Percentiles rank a stretch among this genome's conserved stretches.
Conservation (phyloP, 1,284 basidiomycete genomes). For the Vanrija pseudolonga region DNA sequence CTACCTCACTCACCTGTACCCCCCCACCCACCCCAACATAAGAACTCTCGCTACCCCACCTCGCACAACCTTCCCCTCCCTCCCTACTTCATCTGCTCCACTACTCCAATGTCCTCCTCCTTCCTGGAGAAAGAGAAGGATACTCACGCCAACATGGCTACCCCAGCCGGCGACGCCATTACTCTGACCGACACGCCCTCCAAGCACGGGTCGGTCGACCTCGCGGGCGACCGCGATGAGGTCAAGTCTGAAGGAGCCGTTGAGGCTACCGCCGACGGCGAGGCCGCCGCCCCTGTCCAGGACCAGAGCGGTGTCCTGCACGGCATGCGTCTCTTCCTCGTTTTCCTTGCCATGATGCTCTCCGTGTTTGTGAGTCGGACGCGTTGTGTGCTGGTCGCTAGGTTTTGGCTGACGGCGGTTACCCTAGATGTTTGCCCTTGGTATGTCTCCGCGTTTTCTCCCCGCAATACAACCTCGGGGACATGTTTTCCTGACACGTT, state of each 20-base stretch:
- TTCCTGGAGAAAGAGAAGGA: not conserved
- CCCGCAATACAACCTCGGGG: conserved; percentile 9
- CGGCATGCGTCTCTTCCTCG: conserved; percentile 28
- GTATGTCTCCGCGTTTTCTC: conserved; percentile 1
- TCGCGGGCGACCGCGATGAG: not conserved
- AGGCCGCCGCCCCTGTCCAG: not conserved
- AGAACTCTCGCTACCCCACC: too few species aligned
- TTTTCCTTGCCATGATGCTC: conserved; percentile 39
- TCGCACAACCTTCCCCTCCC: too few species aligned
- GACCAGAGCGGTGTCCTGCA: conserved; percentile 24
- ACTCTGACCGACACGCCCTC: not conserved
- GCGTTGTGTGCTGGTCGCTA: not conserved
- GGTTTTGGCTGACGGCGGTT: not conserved
- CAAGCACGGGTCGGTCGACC: not conserved
- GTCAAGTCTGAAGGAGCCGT: not conserved
- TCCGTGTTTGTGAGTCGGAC: conserved; percentile 40
- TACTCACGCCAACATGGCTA: not conserved
- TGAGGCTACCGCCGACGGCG: not conserved
- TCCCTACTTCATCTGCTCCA: not conserved
- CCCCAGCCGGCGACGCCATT: not conserved
- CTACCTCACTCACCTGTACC: too few species aligned
- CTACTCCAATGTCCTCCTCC: not conserved
- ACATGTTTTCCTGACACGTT: conserved; percentile 11
- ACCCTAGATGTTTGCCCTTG: conserved; percentile 22
- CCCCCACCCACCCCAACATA: too few species aligned